phyloP scores from a whole-genome alignment of 2,329 filamentous ascomycete species.

The Penicillium sp. region DNA sequence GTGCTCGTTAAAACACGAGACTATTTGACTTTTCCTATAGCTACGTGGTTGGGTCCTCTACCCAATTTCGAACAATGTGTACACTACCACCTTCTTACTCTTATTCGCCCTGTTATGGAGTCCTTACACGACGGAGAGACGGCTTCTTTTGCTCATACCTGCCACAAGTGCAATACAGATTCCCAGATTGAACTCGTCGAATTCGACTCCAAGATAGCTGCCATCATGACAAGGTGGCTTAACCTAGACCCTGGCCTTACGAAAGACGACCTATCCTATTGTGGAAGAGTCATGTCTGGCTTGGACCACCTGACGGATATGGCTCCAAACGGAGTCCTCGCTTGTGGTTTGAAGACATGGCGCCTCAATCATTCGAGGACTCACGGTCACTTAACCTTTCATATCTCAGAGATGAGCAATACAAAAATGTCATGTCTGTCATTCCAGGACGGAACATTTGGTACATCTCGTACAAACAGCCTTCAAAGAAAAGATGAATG shows the following conservation, averaged over 20 bases:
- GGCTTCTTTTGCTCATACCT: neutral
- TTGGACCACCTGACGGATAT: too few species aligned
- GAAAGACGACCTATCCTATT: constrained; percentile 1
- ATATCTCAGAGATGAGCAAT: constrained; percentile 1
- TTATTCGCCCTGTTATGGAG: neutral
- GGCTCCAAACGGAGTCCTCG: too few species aligned
- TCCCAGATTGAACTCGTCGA: neutral
- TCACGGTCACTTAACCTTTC: neutral
- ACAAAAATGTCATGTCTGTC: neutral
- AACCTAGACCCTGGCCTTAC: constrained; percentile 7
- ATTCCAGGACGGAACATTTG: neutral
- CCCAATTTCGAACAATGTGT: neutral
- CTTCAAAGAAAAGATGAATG: neutral
- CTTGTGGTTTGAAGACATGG: too few species aligned
- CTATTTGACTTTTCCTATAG: neutral
- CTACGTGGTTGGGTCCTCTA: neutral
- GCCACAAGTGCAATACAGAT: constrained; percentile 4
- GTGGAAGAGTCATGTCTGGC: constrained; percentile 1
- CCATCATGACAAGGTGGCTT: constrained; percentile 9
- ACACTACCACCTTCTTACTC: neutral
- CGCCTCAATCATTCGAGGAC: too few species aligned
- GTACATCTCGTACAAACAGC: constrained; percentile 5
- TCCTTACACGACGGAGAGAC: neutral
- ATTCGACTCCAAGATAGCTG: neutral
- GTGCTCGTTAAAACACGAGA: neutral